These are phyloP conservation scores for Aspergillus carlsbadensis DNA, from an alignment of 495 filamentous ascomycete genomes.

Conservation along the genomic window DNA sequence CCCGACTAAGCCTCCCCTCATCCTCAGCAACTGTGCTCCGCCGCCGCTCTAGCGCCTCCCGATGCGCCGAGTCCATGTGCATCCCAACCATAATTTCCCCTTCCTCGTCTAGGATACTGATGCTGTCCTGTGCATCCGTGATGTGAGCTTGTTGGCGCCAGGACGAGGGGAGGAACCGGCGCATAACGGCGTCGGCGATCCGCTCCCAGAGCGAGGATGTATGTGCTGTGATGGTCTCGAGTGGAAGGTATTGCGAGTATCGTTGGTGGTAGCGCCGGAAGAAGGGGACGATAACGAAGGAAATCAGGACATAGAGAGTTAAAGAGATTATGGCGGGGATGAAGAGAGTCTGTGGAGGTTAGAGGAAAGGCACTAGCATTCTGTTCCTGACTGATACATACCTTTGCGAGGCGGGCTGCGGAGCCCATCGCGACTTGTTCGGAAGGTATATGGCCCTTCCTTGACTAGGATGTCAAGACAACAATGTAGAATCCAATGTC, in stretches of 20 bases:
- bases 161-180: constrained; percentile 53
- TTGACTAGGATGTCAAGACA: neutral
- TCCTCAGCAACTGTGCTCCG: constrained; percentile 37
- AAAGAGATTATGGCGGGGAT: constrained; percentile 77
- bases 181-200: constrained; percentile 53
- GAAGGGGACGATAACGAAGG: constrained; percentile 70
- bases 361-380: neutral
- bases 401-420: constrained; percentile 35
- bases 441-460: neutral
- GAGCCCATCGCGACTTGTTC: constrained; percentile 28
- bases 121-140: constrained; percentile 60
- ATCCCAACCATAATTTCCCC: constrained; percentile 65
- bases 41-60: constrained; percentile 51
- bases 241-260: constrained; percentile 68
- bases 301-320: constrained; percentile 67
- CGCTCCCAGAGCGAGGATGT: constrained; percentile 64
- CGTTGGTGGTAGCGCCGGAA: constrained; percentile 73
- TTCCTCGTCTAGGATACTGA: constrained; percentile 64
- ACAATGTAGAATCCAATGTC: neutral
- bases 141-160: constrained; percentile 48
- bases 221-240: constrained; percentile 60
- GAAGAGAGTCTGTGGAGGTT: constrained; percentile 63
- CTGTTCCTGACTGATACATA: neutral
- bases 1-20: constrained; percentile 69
- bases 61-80: constrained; percentile 47